Percentiles rank a stretch among this genome's conserved stretches.
Evolutionary conservation across 768 basidiomycete genomes (phyloP).

Genomic region (Lactarius trivialis): DNA sequence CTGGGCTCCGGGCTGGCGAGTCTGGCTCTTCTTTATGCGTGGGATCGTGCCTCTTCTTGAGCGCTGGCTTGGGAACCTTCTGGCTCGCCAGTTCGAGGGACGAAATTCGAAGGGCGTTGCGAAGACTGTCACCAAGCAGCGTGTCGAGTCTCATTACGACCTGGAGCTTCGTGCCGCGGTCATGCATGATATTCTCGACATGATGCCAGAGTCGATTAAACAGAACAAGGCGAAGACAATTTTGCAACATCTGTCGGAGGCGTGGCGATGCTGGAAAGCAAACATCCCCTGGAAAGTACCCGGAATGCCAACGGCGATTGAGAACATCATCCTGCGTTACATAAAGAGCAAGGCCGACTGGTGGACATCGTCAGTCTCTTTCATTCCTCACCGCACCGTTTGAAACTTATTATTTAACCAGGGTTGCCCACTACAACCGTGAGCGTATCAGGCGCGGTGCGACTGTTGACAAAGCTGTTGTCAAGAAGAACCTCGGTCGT

Average conservation of each 20-base stretch:
- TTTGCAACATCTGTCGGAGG: conserved; percentile 94
- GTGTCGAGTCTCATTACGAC: conserved; percentile 98
- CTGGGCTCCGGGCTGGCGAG: conserved; percentile 99
- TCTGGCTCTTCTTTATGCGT: conserved; percentile 99
- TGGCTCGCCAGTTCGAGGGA: conserved; percentile 98
- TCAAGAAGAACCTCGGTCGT: conserved; percentile 98
- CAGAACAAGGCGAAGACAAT: conserved; percentile 99
- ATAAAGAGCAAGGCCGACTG: conserved; percentile 99
- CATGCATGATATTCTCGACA: conserved; percentile 99
- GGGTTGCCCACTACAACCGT: conserved; percentile 95
- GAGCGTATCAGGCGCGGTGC: conserved; percentile 96
- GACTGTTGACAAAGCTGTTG: conserved; percentile 96
- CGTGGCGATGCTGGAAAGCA: conserved; percentile 97
- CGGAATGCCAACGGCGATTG: conserved; percentile 98
- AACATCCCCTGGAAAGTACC: conserved; percentile 99
- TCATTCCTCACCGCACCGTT: neutral
- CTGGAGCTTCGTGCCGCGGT: conserved; percentile 95
- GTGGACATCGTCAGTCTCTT: conserved; percentile 80
- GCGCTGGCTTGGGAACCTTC: conserved; percentile 93
- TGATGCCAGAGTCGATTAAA: conserved; percentile 99
- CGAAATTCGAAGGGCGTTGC: conserved; percentile 94
- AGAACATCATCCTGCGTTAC: conserved; percentile 97
- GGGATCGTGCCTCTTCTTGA: conserved; percentile 97
- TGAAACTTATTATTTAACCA: conserved; percentile 26
- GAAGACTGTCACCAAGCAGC: conserved; percentile 98